Conservation (phyloP, 164 flowering plant species). For the Umbilicus rupestris region DNA sequence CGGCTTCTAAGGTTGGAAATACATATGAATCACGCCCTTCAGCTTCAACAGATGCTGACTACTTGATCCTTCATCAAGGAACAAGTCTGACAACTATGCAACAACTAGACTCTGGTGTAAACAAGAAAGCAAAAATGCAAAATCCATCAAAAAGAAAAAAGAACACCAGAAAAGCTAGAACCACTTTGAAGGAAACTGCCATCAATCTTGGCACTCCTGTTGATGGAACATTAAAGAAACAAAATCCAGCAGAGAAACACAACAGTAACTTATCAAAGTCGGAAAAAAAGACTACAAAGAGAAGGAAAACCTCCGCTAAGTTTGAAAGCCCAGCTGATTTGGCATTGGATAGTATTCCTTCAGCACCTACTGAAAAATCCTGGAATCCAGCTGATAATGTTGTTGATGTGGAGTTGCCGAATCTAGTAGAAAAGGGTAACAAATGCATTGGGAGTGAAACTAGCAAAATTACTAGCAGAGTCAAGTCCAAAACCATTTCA, state of each 20-base stretch:
- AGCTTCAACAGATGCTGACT: neutral
- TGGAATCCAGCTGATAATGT: conserved; percentile 10
- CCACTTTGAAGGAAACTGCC: neutral
- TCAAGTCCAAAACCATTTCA: neutral
- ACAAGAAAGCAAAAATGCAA: conserved; percentile 11
- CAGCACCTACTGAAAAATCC: conserved; percentile 9
- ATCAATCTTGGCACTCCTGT: conserved; percentile 9
- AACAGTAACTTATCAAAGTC: conserved; percentile 9
- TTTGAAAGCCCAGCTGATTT: neutral
- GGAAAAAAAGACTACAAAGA: conserved; percentile 11
- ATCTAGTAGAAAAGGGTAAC: conserved; percentile 4
- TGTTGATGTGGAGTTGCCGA: conserved; percentile 10
- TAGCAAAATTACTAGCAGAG: too few relatives aligned
- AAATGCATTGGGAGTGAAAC: neutral
- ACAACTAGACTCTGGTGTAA: neutral
- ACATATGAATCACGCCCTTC: neutral
- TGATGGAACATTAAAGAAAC: conserved; percentile 3
- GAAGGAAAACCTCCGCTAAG: conserved; percentile 13
- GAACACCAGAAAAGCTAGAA: neutral
- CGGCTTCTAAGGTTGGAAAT: neutral
- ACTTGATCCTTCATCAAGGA: neutral
- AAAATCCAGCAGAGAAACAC: neutral
- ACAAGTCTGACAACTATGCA: neutral
- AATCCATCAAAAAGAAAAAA: neutral
- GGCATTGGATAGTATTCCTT: conserved; percentile 9